phyloP scores from a whole-genome alignment of 345 rosid genomes.

The Isatis tinctoria region DNA sequence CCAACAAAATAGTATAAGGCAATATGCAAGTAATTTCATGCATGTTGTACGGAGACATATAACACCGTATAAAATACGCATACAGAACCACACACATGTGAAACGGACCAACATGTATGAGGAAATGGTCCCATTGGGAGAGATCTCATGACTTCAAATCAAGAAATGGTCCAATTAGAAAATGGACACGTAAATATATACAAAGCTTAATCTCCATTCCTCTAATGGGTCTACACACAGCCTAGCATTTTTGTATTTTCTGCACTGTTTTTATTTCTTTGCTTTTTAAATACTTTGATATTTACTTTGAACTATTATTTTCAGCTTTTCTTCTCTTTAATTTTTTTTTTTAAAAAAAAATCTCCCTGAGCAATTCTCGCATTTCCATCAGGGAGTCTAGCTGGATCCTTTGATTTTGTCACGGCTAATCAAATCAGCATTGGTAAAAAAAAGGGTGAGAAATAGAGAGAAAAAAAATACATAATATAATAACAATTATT shows the following conservation, averaged over 20 bases:
- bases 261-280: background rate
- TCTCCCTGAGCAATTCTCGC: background rate
- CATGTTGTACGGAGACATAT: too few relatives aligned
- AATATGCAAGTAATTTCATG: background rate
- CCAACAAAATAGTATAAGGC: background rate
- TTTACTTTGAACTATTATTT: conserved; percentile 10
- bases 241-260: conserved; percentile 41
- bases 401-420: conserved; percentile 28
- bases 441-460: background rate
- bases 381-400: background rate
- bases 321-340: background rate
- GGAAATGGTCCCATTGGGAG: conserved; percentile 24
- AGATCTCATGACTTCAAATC: conserved; percentile 34
- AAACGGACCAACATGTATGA: conserved; percentile 30
- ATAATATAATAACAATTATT: background rate
- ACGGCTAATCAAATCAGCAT: conserved; percentile 24
- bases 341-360: background rate
- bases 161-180: conserved; percentile 18
- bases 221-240: conserved; percentile 38
- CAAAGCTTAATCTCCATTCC: conserved; percentile 24
- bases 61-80: background rate
- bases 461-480: background rate
- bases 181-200: conserved; percentile 25
- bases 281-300: background rate
- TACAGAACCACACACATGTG: conserved; percentile 24